Conservation (phyloP, 2,329 filamentous ascomycete genomes). For the Cladosporium sp. region DNA sequence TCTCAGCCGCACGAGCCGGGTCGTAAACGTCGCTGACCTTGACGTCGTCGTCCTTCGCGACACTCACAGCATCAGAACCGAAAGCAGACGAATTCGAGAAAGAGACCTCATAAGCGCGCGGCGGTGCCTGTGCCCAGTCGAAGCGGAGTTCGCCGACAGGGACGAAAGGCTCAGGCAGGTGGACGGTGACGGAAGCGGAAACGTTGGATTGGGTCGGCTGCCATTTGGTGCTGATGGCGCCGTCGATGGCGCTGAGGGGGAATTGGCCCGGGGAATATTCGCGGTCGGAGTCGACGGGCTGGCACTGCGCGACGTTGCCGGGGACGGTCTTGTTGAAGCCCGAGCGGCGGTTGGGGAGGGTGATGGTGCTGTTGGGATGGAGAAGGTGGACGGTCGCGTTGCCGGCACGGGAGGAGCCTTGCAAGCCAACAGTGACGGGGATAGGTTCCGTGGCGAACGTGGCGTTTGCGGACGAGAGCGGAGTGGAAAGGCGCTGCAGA, state of each 20-base stretch:
- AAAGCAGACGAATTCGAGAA: constrained; percentile 44
- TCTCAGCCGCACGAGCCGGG: constrained; percentile 28
- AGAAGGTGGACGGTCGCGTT: constrained; percentile 41
- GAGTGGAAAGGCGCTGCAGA: constrained; percentile 46
- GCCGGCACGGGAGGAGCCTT: constrained; percentile 30
- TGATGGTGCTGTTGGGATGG: constrained; percentile 43
- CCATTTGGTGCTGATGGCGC: constrained; percentile 61
- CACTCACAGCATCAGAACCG: constrained; percentile 19
- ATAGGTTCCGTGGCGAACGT: constrained; percentile 51
- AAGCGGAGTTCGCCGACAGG: constrained; percentile 48
- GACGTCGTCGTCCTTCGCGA: constrained; percentile 25
- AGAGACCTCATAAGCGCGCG: constrained; percentile 47
- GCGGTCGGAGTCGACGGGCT: constrained; percentile 40
- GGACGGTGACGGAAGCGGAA: constrained; percentile 51
- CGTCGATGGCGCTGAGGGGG: constrained; percentile 60
- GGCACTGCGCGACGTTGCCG: constrained; percentile 61
- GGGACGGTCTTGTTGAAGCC: constrained; percentile 48
- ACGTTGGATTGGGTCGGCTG: constrained; percentile 50
- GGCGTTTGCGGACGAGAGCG: constrained; percentile 48
- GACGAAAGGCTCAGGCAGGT: constrained; percentile 37
- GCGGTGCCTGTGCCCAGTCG: constrained; percentile 55
- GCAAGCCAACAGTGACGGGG: constrained; percentile 47
- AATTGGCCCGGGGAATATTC: constrained; percentile 59
- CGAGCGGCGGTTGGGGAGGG: constrained; percentile 53
- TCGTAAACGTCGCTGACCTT: constrained; percentile 39